Percentiles rank a stretch among this genome's conserved stretches.
These are phyloP conservation scores for Boletellus deceptivus DNA, from an alignment of 1,284 basidiomycete genomes.

Conservation along the genomic window DNA sequence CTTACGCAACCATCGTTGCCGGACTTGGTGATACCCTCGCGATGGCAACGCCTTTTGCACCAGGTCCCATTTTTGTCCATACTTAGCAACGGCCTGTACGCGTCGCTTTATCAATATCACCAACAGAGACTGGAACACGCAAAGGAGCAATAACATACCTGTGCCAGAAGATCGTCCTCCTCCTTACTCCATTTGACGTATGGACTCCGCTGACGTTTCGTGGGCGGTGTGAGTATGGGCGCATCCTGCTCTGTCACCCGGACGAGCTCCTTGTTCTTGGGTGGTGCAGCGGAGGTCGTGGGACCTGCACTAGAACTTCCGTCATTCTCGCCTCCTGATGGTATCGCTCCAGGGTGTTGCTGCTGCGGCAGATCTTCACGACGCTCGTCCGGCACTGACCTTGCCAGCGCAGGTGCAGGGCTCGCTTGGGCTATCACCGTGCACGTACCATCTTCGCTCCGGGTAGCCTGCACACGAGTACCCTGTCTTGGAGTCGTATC, in stretches of 20 bases:
- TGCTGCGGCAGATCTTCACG: constrained; percentile 3
- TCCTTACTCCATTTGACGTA: constrained; percentile 42
- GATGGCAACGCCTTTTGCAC: constrained; percentile 40
- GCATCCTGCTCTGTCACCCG: constrained; percentile 26
- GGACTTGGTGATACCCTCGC: constrained; percentile 39
- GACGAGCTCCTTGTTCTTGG: constrained; percentile 24
- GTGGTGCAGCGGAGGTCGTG: not conserved
- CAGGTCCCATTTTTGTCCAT: constrained; percentile 42
- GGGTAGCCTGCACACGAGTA: constrained; percentile 1
- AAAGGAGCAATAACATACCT: constrained; percentile 21
- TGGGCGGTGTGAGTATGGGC: not conserved
- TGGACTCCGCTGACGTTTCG: constrained; percentile 36
- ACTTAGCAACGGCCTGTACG: constrained; percentile 37
- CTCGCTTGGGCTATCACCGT: not conserved
- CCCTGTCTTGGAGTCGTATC: constrained; percentile 23
- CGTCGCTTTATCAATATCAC: not conserved
- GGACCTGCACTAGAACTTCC: not conserved
- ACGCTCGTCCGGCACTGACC: not conserved
- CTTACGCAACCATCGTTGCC: constrained; percentile 40
- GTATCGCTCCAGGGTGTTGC: constrained; percentile 8
- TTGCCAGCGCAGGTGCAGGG: not conserved
- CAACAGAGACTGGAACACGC: too few relatives aligned
- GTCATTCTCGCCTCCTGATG: constrained; percentile 1
- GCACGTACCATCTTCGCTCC: not conserved
- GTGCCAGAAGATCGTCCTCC: constrained; percentile 39